Evolutionary conservation across 371 early-diverging fungal species (phyloP).

Genomic region (Gilbertella persicaria): DNA sequence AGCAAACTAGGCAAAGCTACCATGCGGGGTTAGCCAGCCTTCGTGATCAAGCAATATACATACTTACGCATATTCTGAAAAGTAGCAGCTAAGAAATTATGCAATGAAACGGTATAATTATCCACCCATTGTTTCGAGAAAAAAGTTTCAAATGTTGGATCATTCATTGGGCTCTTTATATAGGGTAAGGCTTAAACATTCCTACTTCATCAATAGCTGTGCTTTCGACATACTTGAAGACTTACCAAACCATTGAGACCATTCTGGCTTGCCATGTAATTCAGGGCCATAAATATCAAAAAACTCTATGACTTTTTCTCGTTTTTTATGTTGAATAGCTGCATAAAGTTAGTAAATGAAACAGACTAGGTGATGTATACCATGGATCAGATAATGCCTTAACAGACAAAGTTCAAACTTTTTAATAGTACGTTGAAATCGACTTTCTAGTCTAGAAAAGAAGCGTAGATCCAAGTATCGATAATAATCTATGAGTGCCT

Average conservation of each 20-base stretch:
- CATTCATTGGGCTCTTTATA: conserved; percentile 62
- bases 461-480: conserved; percentile 68
- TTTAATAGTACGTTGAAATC: conserved; percentile 61
- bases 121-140: conserved; percentile 72
- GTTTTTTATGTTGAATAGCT: conserved; percentile 64
- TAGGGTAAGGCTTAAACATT: conserved; percentile 56
- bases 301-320: conserved; percentile 63
- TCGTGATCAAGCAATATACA: not conserved
- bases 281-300: conserved; percentile 65
- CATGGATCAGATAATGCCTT: conserved; percentile 64
- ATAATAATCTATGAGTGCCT: conserved; percentile 61
- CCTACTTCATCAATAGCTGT: not conserved
- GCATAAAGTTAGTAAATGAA: not conserved
- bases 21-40: not conserved
- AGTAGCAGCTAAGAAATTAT: conserved; percentile 69
- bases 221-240: not conserved
- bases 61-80: conserved; percentile 71
- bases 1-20: conserved; percentile 64
- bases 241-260: conserved; percentile 73
- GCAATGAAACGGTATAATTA: conserved; percentile 62
- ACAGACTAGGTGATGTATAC: conserved; percentile 29
- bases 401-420: conserved; percentile 67
- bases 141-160: conserved; percentile 63
- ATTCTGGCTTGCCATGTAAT: conserved; percentile 60
- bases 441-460: conserved; percentile 67